A percentile compares a stretch with the other conserved stretches of the same genome.
These are phyloP conservation scores for Tetrapisispora pingtungensis DNA, from an alignment of 805 yeast species.

Conservation along the genomic window DNA sequence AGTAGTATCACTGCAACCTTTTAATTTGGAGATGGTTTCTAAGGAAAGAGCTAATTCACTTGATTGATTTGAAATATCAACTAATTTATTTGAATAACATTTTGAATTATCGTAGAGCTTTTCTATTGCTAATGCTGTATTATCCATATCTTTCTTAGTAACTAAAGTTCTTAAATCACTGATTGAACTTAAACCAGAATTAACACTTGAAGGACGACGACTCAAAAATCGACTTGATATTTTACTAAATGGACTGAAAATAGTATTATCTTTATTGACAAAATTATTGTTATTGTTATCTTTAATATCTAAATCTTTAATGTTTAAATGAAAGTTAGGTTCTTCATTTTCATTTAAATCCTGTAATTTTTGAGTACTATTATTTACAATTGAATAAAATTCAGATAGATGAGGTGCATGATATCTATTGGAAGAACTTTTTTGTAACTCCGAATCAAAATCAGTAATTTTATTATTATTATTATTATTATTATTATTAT, in stretches of 20 bases:
- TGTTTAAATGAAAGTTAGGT: not conserved
- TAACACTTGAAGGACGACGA: slow-evolving; percentile 29
- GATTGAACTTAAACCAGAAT: slow-evolving; percentile 43
- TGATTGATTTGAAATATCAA: slow-evolving; percentile 41
- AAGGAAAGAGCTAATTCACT: slow-evolving; percentile 62
- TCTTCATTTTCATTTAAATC: not conserved
- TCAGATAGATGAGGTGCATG: slow-evolving; percentile 47
- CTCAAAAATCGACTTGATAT: slow-evolving; percentile 3
- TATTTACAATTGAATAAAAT: slow-evolving; percentile 44
- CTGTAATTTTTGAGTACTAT: slow-evolving; percentile 7
- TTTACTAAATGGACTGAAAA: slow-evolving; percentile 2
- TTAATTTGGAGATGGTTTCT: slow-evolving; percentile 51
- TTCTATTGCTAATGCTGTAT: slow-evolving; percentile 40
- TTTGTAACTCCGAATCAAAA: not conserved
- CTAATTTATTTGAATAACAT: slow-evolving; percentile 36
- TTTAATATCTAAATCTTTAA: no score
- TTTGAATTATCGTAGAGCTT: slow-evolving; percentile 39
- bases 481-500: not conserved
- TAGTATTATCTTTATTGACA: not conserved
- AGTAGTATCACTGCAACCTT: slow-evolving; percentile 45
- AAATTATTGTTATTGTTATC: not conserved
- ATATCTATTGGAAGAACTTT: not conserved
- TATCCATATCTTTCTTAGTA: slow-evolving; percentile 48
- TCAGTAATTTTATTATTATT: not conserved
- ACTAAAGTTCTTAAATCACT: slow-evolving; percentile 52